Evolutionary conservation across 805 yeast genomes (phyloP), one percentile per base, ranked within the genome.

Genomic region (Wickerhamomyces queroliae): DNA sequence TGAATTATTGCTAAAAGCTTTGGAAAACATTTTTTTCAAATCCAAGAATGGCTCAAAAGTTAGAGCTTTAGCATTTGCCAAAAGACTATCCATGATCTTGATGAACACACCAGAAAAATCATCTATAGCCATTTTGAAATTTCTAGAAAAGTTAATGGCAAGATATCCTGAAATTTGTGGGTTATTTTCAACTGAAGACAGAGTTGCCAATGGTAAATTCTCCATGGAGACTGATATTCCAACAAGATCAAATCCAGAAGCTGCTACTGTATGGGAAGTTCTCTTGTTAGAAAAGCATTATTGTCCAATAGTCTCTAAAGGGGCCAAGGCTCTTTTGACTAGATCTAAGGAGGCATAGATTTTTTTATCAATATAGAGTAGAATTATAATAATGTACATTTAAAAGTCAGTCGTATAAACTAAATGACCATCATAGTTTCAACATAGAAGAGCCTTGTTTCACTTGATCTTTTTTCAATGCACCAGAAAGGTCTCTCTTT

Each of bases 261-360:
- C 91, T 15, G 95, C 97, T 2, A 83, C 89, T 0, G 63, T 91
- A 26, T 93, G 96, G 95, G 99, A 93, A 55, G 77, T 80, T 38
- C 80, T 80, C 6, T 61, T 91, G 30, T 65, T 93, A 41, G 83
- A 81, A 41, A 76, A 79, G 45, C 98, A 93, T 61, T 93, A 86
- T 56, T 76, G 88, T 44, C 95, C 95, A 3, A 63, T 74, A 41
- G 86, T 90, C n/a, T 72, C 80, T 18, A 82, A 80, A 50, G 90
- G 88, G 13, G 75, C 70, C 3, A 69, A 61, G 43, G 47, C 70
- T 5, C 42, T 76, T 36, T 43, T 67, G 23, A 27, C 35, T 8
- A 45, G 44, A 25, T 37, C 49, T 1, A 45, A 37, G 29, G 45
- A 45, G 17, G 17, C 7, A 17, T 28, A 10, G 17, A n/a, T 16